These are phyloP conservation scores for Candida wancherniae DNA, from an alignment of 805 yeast genomes.

Conservation along the genomic window DNA sequence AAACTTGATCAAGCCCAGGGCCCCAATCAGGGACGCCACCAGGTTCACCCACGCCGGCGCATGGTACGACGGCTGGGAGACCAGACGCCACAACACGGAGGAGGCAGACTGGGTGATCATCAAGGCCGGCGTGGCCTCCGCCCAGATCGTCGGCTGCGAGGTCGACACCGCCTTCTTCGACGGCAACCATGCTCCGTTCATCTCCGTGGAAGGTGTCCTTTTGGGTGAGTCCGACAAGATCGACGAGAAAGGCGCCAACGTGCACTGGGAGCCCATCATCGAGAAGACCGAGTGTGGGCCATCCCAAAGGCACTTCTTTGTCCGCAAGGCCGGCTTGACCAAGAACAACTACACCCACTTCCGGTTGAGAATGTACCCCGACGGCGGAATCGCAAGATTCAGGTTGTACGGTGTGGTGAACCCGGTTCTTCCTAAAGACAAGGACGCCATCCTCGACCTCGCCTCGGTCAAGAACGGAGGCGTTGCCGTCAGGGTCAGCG, in stretches of 20 bases:
- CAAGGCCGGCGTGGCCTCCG: slow-evolving; percentile 78
- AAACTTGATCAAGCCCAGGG: slow-evolving; percentile 74
- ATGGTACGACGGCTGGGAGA: slow-evolving; percentile 99
- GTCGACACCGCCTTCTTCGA: slow-evolving; percentile 90
- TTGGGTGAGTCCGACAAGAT: slow-evolving; percentile 34
- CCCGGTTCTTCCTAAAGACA: slow-evolving; percentile 57
- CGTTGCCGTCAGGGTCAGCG: slow-evolving; percentile 75
- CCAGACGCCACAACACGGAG: slow-evolving; percentile 83
- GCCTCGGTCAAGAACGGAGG: slow-evolving; percentile 88
- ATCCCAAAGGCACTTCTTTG: slow-evolving; percentile 76
- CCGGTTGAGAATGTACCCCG: slow-evolving; percentile 90
- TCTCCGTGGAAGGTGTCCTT: slow-evolving; percentile 72
- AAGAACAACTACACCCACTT: slow-evolving; percentile 66
- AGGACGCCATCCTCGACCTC: slow-evolving; percentile 50
- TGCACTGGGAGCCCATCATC: slow-evolving; percentile 70
- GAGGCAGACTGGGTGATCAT: slow-evolving; percentile 86
- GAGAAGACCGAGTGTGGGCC: slow-evolving; percentile 83
- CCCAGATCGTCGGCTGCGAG: slow-evolving; percentile 76
- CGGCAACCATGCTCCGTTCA: slow-evolving; percentile 92
- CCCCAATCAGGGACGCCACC: slow-evolving; percentile 79
- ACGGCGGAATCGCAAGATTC: slow-evolving; percentile 96
- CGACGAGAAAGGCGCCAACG: slow-evolving; percentile 17
- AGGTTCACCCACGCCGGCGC: slow-evolving; percentile 82
- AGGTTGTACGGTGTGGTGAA: slow-evolving; percentile 80
- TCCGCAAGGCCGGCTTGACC: slow-evolving; percentile 53